phyloP scores from a whole-genome alignment of 2,329 filamentous ascomycete genomes.

The Rugonectria rugulosa region DNA sequence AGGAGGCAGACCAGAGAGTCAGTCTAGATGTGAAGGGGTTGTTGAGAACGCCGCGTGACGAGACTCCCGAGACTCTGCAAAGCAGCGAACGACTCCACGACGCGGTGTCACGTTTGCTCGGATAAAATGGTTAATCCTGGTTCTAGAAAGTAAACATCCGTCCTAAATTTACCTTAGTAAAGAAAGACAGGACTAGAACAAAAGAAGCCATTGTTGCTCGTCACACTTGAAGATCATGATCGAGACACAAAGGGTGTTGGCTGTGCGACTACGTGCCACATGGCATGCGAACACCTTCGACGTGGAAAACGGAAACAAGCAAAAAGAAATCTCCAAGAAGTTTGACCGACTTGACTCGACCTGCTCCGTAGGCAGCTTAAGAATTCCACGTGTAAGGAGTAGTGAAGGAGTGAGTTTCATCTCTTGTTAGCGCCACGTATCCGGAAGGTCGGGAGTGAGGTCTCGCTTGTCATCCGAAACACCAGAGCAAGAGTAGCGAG shows the following conservation, averaged over 20 bases:
- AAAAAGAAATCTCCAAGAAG: too few species aligned
- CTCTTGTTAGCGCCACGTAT: not conserved
- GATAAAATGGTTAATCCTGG: too few species aligned
- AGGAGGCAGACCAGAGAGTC: too few species aligned
- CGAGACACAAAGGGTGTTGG: not conserved
- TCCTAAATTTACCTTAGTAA: not conserved
- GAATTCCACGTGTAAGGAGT: too few species aligned
- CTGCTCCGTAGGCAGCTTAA: too few species aligned
- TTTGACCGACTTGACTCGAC: too few species aligned
- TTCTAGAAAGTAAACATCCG: too few species aligned
- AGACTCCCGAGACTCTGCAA: not conserved
- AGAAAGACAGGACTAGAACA: not conserved
- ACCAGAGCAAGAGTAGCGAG: not conserved
- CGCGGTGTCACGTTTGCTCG: not conserved
- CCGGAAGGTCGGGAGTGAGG: not conserved
- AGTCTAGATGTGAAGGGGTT: too few species aligned
- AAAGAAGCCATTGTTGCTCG: constrained; percentile 3
- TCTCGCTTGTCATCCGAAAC: too few species aligned
- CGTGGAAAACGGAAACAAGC: not conserved
- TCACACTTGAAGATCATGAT: not conserved
- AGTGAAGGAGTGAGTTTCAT: not conserved
- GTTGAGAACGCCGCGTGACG: not conserved
- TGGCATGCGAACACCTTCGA: not conserved
- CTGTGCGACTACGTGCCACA: constrained; percentile 14
- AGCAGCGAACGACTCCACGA: not conserved